Percentiles rank a stretch among this genome's conserved stretches.
Evolutionary conservation across 805 yeast genomes (phyloP).

Genomic region (Saccharomycopsis sp.): DNA sequence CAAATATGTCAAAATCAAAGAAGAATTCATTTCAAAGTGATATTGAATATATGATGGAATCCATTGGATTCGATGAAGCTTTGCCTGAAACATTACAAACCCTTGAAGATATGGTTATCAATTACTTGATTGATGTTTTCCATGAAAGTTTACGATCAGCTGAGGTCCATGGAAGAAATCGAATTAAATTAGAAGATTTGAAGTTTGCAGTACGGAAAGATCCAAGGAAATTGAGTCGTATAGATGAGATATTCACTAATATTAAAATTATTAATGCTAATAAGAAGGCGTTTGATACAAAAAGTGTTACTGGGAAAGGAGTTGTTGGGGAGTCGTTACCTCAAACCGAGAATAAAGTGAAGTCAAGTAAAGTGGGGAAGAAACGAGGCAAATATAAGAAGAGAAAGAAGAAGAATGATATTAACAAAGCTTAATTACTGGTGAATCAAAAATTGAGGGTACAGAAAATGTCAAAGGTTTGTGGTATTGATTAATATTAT

Average conservation of each 20-base stretch:
- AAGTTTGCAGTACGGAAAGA: slow-evolving; percentile 19
- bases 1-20: slow-evolving; percentile 6
- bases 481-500: too few relatives aligned
- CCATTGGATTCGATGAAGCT: slow-evolving; percentile 19
- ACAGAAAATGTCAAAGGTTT: too few relatives aligned
- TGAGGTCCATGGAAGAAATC: slow-evolving; percentile 17
- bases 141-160: slow-evolving; percentile 16
- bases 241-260: slow-evolving; percentile 17
- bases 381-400: slow-evolving; percentile 14
- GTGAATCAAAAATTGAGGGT: neutral
- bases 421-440: neutral
- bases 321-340: neutral
- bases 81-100: slow-evolving; percentile 19
- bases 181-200: slow-evolving; percentile 20
- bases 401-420: slow-evolving; percentile 5
- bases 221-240: slow-evolving; percentile 13
- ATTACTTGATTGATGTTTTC: slow-evolving; percentile 17
- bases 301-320: slow-evolving; percentile 8
- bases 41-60: slow-evolving; percentile 18
- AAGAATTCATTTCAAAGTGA: slow-evolving; percentile 18
- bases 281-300: slow-evolving; percentile 15
- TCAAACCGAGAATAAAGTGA: neutral
- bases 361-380: neutral
- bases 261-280: slow-evolving; percentile 15
- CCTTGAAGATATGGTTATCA: slow-evolving; percentile 17